phyloP scores from a whole-genome alignment of 176 grass and related monocot species.

The Tillandsia fasciculata region DNA sequence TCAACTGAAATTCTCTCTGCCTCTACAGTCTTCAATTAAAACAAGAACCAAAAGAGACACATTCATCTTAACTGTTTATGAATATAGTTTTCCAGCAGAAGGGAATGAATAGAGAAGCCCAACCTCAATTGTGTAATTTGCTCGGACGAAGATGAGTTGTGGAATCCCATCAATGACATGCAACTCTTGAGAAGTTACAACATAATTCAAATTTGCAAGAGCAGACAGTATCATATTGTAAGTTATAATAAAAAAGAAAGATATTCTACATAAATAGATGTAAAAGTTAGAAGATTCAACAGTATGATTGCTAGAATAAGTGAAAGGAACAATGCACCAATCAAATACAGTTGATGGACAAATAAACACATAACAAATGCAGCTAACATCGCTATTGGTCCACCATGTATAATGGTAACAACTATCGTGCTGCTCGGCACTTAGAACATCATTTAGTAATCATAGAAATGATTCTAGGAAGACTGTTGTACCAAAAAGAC shows the following conservation, averaged over 20 bases:
- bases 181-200: conserved; percentile 49
- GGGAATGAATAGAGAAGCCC: conserved; percentile 23
- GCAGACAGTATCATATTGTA: background rate
- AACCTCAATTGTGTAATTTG: conserved; percentile 98
- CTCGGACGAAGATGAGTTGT: conserved; percentile 97
- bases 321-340: too few relatives aligned
- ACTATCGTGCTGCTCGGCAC: too few relatives aligned
- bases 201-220: conserved; percentile 5
- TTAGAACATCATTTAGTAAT: too few relatives aligned
- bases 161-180: conserved; percentile 94
- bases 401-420: too few relatives aligned
- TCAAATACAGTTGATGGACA: too few relatives aligned
- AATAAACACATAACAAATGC: too few relatives aligned
- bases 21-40: conserved; percentile 74
- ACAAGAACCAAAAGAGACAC: conserved; percentile 7
- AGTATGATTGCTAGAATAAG: too few relatives aligned
- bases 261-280: background rate
- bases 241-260: conserved; percentile 9
- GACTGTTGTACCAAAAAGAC: too few relatives aligned
- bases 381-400: too few relatives aligned
- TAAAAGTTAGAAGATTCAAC: background rate
- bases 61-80: conserved; percentile 3
- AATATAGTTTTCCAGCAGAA: conserved; percentile 6
- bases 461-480: too few relatives aligned
- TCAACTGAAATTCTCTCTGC: conserved; percentile 98